Evolutionary conservation across 208 protist species (phyloP).

Genomic region (Phytomonas francai): DNA sequence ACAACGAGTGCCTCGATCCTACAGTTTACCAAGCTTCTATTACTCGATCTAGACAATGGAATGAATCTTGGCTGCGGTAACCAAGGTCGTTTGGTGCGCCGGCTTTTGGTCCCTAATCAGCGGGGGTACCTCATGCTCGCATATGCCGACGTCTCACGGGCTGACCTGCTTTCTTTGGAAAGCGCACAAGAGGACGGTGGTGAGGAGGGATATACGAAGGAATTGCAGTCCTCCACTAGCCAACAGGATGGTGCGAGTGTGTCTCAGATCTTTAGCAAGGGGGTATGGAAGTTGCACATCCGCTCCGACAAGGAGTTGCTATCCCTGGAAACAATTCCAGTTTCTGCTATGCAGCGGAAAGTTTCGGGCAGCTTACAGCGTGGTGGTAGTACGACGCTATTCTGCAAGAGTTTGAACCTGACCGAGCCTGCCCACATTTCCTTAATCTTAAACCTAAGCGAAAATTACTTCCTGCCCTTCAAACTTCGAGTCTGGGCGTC

Average conservation of each 20-base stretch:
- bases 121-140: slow-evolving; percentile 77
- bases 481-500: slow-evolving; percentile 27
- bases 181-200: background rate
- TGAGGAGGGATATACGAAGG: background rate
- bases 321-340: slow-evolving; percentile 32
- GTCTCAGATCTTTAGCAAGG: background rate
- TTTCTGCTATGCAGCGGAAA: slow-evolving; percentile 16
- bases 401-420: slow-evolving; percentile 46
- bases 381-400: slow-evolving; percentile 47
- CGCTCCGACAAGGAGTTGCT: slow-evolving; percentile 44
- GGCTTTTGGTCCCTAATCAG: slow-evolving; percentile 54
- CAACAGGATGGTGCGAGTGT: background rate
- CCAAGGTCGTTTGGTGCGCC: slow-evolving; percentile 37
- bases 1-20: slow-evolving; percentile 24
- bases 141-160: slow-evolving; percentile 18
- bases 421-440: slow-evolving; percentile 51
- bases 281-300: slow-evolving; percentile 20
- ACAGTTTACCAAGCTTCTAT: slow-evolving; percentile 30
- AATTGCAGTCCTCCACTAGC: background rate
- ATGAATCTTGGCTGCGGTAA: background rate
- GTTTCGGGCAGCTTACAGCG: slow-evolving; percentile 7
- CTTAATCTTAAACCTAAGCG: slow-evolving; percentile 25
- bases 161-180: background rate
- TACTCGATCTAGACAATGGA: slow-evolving; percentile 64
- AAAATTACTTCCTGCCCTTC: slow-evolving; percentile 37